These are phyloP conservation scores for Aspergillus intermedius DNA, from an alignment of 2,329 filamentous ascomycete genomes.

Conservation along the genomic window DNA sequence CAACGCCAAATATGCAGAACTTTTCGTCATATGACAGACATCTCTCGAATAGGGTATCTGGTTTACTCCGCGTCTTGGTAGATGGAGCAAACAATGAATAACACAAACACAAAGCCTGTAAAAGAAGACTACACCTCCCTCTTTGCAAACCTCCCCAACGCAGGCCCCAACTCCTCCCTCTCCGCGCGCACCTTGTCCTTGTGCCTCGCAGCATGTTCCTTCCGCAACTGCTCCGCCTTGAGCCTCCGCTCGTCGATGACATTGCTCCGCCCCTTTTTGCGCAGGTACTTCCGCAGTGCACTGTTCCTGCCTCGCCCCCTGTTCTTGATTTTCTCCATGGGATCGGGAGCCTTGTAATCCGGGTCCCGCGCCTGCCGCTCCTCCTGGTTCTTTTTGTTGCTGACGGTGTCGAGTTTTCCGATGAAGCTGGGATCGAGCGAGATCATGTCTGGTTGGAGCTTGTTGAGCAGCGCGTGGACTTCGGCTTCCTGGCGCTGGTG, in stretches of 20 bases:
- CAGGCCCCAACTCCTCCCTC: conserved; percentile 73
- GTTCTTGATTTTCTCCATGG: conserved; percentile 60
- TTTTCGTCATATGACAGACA: background rate
- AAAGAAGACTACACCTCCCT: conserved; percentile 42
- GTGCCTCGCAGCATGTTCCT: conserved; percentile 60
- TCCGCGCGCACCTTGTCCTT: conserved; percentile 61
- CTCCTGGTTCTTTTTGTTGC: conserved; percentile 66
- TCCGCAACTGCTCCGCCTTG: conserved; percentile 74
- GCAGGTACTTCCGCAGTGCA: conserved; percentile 75
- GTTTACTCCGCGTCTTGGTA: conserved; percentile 4
- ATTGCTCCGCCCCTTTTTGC: conserved; percentile 89
- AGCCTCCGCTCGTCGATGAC: conserved; percentile 93
- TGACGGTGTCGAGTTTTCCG: conserved; percentile 76
- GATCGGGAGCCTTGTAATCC: conserved; percentile 60
- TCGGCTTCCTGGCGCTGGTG: conserved; percentile 92
- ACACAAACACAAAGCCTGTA: conserved; percentile 4
- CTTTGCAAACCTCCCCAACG: conserved; percentile 75
- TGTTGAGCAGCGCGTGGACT: conserved; percentile 84
- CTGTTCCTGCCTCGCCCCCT: conserved; percentile 83
- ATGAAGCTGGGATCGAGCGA: conserved; percentile 87
- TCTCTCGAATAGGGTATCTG: conserved; percentile 11
- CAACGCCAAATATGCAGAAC: conserved; percentile 3
- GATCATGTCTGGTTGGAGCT: conserved; percentile 95
- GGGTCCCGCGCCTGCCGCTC: conserved; percentile 76
- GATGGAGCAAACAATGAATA: conserved; percentile 5